These are phyloP conservation scores for Salvia hispanica DNA, from an alignment of 257 asterid genomes.

Conservation along the genomic window DNA sequence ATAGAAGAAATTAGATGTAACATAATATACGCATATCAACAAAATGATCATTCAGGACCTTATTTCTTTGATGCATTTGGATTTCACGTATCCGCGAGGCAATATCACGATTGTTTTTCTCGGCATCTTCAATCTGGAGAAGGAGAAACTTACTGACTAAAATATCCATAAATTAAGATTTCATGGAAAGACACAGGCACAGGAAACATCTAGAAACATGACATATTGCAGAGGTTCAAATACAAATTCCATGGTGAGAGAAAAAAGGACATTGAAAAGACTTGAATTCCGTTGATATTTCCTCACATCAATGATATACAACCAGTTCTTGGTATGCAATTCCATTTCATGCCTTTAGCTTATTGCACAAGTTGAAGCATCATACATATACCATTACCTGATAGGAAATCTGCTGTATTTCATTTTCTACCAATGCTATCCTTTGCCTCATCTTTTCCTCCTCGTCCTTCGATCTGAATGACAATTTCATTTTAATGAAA, in stretches of 20 bases:
- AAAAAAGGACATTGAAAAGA: slow-evolving; percentile 4
- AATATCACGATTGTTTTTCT: slow-evolving; percentile 42
- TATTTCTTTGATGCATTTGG: slow-evolving; percentile 63
- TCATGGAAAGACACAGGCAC: too few species aligned
- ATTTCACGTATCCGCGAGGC: slow-evolving; percentile 58
- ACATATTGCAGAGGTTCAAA: slow-evolving; percentile 16
- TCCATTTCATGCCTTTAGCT: slow-evolving; percentile 5
- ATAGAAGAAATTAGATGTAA: neutral
- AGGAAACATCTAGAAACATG: slow-evolving; percentile 18
- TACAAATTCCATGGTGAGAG: slow-evolving; percentile 12
- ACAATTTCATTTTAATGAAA: slow-evolving; percentile 36
- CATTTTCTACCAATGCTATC: slow-evolving; percentile 41
- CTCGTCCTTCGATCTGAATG: slow-evolving; percentile 64
- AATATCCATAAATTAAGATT: too few species aligned
- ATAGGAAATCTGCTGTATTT: slow-evolving; percentile 41
- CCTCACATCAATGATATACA: slow-evolving; percentile 21
- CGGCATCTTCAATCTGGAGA: slow-evolving; percentile 60
- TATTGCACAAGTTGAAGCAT: slow-evolving; percentile 15
- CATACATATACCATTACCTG: slow-evolving; percentile 53
- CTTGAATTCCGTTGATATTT: slow-evolving; percentile 2
- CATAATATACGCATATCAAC: slow-evolving; percentile 15
- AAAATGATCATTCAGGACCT: slow-evolving; percentile 47
- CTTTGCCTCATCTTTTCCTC: slow-evolving; percentile 51
- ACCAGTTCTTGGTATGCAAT: slow-evolving; percentile 17
- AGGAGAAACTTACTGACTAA: too few species aligned